Percentiles rank a stretch among this genome's conserved stretches.
Evolutionary conservation across 352 stramenopile genomes (phyloP).

Genomic region (Globisporangium rhizosaccharum): DNA sequence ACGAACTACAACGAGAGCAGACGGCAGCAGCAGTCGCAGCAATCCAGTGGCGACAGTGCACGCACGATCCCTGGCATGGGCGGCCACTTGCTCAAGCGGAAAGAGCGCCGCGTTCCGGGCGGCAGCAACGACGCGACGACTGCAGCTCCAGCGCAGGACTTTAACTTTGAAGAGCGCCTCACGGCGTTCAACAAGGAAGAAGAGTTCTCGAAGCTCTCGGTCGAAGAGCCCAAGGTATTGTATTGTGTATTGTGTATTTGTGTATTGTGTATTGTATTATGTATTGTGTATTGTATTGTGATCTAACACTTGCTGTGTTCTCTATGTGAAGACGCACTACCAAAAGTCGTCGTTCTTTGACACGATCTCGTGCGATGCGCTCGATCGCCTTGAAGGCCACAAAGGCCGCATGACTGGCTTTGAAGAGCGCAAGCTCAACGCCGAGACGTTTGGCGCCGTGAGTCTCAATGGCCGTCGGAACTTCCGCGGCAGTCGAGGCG

Average conservation of each 20-base stretch:
- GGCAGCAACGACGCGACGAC: constrained; percentile 24
- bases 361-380: constrained; percentile 84
- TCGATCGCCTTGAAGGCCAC: constrained; percentile 76
- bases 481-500: constrained; percentile 55
- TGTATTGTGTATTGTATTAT: constrained; percentile 1
- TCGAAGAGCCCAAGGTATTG: constrained; percentile 31
- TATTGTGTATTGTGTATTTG: too few species aligned
- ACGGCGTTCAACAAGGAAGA: constrained; percentile 76
- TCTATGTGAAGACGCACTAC: constrained; percentile 45
- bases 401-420: constrained; percentile 56
- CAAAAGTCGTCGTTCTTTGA: constrained; percentile 90
- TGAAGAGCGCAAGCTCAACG: constrained; percentile 85
- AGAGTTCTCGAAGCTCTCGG: constrained; percentile 68
- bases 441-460: constrained; percentile 85
- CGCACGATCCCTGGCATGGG: constrained; percentile 82
- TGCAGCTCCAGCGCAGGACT: constrained; percentile 29
- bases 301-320: neutral
- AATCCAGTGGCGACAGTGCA: constrained; percentile 10
- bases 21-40: constrained; percentile 10
- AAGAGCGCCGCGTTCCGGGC: constrained; percentile 57
- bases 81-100: constrained; percentile 71
- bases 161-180: constrained; percentile 66
- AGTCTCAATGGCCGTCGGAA: constrained; percentile 81
- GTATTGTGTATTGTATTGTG: neutral
- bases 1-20: constrained; percentile 15